Evolutionary conservation across 306 rosid genomes (phyloP).

Genomic region (Cucumis sativus): DNA sequence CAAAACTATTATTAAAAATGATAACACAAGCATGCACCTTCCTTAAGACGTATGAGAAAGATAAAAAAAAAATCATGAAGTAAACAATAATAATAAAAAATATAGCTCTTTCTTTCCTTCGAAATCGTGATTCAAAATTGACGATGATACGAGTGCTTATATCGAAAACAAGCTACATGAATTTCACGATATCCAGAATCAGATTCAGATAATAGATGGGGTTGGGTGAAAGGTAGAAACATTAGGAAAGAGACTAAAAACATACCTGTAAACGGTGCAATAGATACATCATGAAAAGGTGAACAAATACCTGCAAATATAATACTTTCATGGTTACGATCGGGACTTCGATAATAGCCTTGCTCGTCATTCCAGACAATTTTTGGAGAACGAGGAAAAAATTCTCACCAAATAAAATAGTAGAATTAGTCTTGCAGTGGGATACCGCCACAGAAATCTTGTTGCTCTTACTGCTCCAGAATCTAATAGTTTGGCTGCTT

Average conservation of each 20-base stretch:
- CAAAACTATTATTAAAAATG: too few relatives aligned
- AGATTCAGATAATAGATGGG: not conserved
- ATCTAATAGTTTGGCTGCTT: constrained; percentile 82
- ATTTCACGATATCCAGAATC: not conserved
- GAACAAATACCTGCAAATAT: constrained; percentile 77
- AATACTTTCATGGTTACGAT: constrained; percentile 19
- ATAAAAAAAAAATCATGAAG: not conserved
- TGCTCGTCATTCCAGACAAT: not conserved
- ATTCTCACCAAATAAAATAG: constrained; percentile 73
- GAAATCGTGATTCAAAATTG: too few relatives aligned
- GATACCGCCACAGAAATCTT: constrained; percentile 94
- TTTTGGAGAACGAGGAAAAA: not conserved
- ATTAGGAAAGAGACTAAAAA: not conserved
- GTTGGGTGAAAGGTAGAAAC: not conserved
- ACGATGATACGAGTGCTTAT: too few relatives aligned
- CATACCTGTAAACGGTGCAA: constrained; percentile 92
- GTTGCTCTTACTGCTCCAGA: constrained; percentile 97
- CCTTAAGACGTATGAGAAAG: not conserved
- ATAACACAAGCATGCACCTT: not conserved
- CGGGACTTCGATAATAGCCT: not conserved
- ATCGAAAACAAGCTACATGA: not conserved
- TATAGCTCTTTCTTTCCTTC: not conserved
- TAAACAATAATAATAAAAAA: too few relatives aligned
- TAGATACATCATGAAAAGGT: constrained; percentile 92
- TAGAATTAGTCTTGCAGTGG: constrained; percentile 68